These are phyloP conservation scores for Ceratobasidium sp. DNA, from an alignment of 1,284 basidiomycete species.

Conservation along the genomic window DNA sequence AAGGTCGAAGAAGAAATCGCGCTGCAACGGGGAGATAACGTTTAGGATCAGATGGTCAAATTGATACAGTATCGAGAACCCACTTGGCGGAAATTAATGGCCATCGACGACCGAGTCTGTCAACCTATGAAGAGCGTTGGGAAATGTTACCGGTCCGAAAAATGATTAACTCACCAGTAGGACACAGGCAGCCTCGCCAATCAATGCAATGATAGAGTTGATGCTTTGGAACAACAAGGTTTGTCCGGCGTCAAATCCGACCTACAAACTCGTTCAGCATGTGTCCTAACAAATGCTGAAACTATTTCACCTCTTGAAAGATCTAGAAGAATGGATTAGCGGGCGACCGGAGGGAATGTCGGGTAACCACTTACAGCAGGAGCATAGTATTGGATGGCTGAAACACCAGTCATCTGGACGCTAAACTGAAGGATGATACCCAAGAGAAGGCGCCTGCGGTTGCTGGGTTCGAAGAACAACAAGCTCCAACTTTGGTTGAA, in stretches of 20 bases:
- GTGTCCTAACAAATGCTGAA: not conserved
- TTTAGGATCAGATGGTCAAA: not conserved
- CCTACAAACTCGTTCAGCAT: slow-evolving; percentile 42
- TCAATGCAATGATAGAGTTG: slow-evolving; percentile 64
- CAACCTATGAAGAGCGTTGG: slow-evolving; percentile 49
- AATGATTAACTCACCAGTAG: slow-evolving; percentile 51
- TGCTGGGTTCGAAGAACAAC: slow-evolving; percentile 59
- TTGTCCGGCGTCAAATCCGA: slow-evolving; percentile 56
- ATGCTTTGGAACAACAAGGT: slow-evolving; percentile 66
- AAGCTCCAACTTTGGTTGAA: slow-evolving; percentile 52
- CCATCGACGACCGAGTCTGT: slow-evolving; percentile 59
- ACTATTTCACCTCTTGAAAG: slow-evolving; percentile 35
- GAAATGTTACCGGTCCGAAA: too few relatives aligned
- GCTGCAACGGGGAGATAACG: slow-evolving; percentile 4
- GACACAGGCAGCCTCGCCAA: slow-evolving; percentile 63
- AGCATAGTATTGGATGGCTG: slow-evolving; percentile 58
- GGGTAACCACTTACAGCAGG: slow-evolving; percentile 45
- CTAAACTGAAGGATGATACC: slow-evolving; percentile 54
- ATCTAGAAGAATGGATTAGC: slow-evolving; percentile 10
- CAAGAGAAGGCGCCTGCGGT: slow-evolving; percentile 55
- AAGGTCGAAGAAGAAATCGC: slow-evolving; percentile 60
- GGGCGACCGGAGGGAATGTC: slow-evolving; percentile 39
- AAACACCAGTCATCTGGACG: slow-evolving; percentile 60
- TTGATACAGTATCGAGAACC: not conserved
- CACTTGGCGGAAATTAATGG: slow-evolving; percentile 63